phyloP scores from a whole-genome alignment of 345 rosid genomes.

The Pistacia vera region DNA sequence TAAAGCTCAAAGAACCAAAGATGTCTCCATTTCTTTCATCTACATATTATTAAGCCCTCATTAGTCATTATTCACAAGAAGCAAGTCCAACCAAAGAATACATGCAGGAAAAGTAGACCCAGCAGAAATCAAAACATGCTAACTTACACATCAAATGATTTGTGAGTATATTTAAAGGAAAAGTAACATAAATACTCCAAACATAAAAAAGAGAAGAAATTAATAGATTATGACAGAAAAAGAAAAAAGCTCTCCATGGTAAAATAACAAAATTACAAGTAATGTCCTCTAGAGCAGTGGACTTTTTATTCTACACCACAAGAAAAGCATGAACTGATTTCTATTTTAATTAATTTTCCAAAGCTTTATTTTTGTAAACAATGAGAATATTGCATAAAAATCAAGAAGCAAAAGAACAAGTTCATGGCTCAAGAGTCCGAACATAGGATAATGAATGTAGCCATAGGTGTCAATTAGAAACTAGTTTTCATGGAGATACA shows the following conservation, averaged over 20 bases:
- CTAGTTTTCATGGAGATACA: not conserved
- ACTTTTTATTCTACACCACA: not conserved
- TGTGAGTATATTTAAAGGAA: too few relatives aligned
- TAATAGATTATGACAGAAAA: too few relatives aligned
- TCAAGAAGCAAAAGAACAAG: too few relatives aligned
- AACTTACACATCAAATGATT: not conserved
- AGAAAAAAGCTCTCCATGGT: too few relatives aligned
- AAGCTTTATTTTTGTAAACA: too few relatives aligned
- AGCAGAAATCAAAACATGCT: not conserved
- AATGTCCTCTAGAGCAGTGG: not conserved
- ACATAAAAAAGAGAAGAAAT: too few relatives aligned
- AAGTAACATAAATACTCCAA: not conserved
- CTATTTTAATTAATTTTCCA: not conserved
- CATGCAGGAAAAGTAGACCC: not conserved
- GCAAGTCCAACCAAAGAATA: not conserved
- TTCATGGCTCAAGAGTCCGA: not conserved
- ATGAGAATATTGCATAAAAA: too few relatives aligned
- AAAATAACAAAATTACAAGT: too few relatives aligned
- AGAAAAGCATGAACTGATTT: not conserved
- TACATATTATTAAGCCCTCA: not conserved
- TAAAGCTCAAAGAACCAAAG: not conserved
- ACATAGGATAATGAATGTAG: not conserved
- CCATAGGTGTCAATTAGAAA: not conserved
- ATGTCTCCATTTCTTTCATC: not conserved
- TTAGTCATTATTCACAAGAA: not conserved